Evolutionary conservation across 805 yeast genomes (phyloP).

Genomic region (Lachancea sp.): DNA sequence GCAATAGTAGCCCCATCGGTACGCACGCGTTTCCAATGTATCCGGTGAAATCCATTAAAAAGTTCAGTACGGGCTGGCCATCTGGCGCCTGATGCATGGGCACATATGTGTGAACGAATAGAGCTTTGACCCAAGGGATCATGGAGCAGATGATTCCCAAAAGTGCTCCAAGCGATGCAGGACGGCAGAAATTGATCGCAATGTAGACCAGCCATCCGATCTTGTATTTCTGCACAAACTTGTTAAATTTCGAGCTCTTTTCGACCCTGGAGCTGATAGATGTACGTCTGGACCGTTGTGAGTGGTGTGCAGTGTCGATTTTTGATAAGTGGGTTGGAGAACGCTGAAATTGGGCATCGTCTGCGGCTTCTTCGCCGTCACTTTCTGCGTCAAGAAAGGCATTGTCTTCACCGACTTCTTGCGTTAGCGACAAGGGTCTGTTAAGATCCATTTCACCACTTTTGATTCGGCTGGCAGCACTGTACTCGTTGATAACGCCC

Average conservation of each 20-base stretch:
- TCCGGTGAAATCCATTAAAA: constrained; percentile 70
- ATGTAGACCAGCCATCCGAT: constrained; percentile 34
- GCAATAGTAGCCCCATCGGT: constrained; percentile 72
- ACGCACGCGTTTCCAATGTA: constrained; percentile 86
- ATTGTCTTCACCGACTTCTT: constrained; percentile 24
- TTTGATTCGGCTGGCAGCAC: constrained; percentile 25
- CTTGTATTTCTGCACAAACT: constrained; percentile 24
- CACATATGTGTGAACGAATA: constrained; percentile 48
- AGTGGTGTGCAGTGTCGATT: neutral
- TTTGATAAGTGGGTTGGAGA: too few species aligned
- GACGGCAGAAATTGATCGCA: constrained; percentile 51
- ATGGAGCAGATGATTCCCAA: constrained; percentile 60
- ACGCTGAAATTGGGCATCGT: too few species aligned
- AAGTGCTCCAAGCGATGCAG: constrained; percentile 68
- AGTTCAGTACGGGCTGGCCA: constrained; percentile 72
- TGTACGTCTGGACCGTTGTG: neutral
- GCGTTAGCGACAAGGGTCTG: constrained; percentile 27
- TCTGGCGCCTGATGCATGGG: constrained; percentile 78
- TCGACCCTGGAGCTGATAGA: constrained; percentile 1
- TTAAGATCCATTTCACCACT: constrained; percentile 29
- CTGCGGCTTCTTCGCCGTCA: neutral
- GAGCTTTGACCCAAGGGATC: constrained; percentile 80
- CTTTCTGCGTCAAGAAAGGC: constrained; percentile 7
- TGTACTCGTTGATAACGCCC: constrained; percentile 40
- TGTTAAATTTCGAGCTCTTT: constrained; percentile 9